Evolutionary conservation across 1,139 yeast genomes (phyloP).

Genomic region (Blastobotrys malaysiensis): DNA sequence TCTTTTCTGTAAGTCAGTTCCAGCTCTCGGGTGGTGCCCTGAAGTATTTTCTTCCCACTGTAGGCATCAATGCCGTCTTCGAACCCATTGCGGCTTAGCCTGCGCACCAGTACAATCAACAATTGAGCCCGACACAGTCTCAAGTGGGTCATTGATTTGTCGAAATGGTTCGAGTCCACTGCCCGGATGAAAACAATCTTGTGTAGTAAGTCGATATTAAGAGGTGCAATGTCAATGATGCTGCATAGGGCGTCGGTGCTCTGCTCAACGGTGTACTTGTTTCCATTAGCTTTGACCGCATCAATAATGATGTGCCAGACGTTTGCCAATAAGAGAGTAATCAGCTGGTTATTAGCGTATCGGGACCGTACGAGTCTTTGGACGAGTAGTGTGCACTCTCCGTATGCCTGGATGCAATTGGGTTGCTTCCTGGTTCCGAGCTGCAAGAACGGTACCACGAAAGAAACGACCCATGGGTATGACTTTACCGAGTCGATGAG

Average conservation of each 20-base stretch:
- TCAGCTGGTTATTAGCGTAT: slow-evolving; percentile 11
- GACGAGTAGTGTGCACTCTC: slow-evolving; percentile 13
- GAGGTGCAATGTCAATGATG: slow-evolving; percentile 15
- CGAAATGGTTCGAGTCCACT: not conserved
- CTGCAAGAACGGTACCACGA: slow-evolving; percentile 20
- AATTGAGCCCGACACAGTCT: slow-evolving; percentile 1
- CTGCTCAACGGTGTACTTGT: not conserved
- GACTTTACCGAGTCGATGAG: slow-evolving; percentile 19
- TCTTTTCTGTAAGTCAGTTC: not conserved
- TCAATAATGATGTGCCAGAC: slow-evolving; percentile 26
- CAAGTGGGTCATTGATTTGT: not conserved
- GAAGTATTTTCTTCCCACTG: not conserved
- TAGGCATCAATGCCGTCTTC: not conserved
- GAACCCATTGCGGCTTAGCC: not conserved
- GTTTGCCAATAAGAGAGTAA: slow-evolving; percentile 11
- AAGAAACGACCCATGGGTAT: slow-evolving; percentile 18
- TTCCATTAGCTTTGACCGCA: slow-evolving; percentile 11
- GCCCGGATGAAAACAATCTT: not conserved
- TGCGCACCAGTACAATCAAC: not conserved
- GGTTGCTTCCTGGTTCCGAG: slow-evolving; percentile 1
- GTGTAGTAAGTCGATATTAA: slow-evolving; percentile 11
- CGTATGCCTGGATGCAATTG: slow-evolving; percentile 14
- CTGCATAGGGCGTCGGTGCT: not conserved
- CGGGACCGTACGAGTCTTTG: slow-evolving; percentile 11
- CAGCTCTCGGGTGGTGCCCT: not conserved